Percentiles rank a stretch among this genome's conserved stretches.
phyloP scores from a whole-genome alignment of 73 alveolate species.

The Tetrahymena elliotti region DNA sequence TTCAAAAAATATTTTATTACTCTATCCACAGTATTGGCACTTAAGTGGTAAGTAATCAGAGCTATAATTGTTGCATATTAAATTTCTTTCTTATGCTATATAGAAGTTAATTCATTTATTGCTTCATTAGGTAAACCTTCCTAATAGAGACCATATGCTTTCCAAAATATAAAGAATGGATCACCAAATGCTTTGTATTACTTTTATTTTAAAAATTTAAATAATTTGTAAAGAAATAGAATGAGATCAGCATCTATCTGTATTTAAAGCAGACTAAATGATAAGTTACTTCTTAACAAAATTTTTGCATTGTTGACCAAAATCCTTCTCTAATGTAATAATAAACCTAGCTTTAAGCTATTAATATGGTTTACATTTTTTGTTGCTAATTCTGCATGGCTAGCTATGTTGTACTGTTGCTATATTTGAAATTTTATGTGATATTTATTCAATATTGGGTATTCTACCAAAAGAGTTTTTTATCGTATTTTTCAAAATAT shows the following conservation, averaged over 20 bases:
- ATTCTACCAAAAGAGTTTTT: background rate
- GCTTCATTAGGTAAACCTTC: conserved; percentile 96
- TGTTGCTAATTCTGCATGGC: background rate
- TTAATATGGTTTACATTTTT: background rate
- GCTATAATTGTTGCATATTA: conserved; percentile 84
- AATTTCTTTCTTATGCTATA: conserved; percentile 81
- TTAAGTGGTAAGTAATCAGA: conserved; percentile 72
- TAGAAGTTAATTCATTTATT: conserved; percentile 82
- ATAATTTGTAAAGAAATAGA: background rate
- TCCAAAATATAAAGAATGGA: conserved; percentile 94
- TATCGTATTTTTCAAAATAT: background rate
- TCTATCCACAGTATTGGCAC: conserved; percentile 81
- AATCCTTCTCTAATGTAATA: background rate
- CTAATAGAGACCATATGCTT: conserved; percentile 85
- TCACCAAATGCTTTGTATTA: conserved; percentile 87
- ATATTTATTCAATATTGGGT: background rate
- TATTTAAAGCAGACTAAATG: background rate
- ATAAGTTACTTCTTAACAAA: background rate
- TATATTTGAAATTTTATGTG: background rate
- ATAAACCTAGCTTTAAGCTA: background rate
- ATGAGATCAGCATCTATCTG: background rate
- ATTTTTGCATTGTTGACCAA: background rate
- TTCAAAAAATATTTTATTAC: conserved; percentile 4
- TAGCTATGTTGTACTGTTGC: background rate
- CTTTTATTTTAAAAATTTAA: conserved; percentile 14